Evolutionary conservation across 345 rosid species (phyloP).

Genomic region (Syzygium jambos): DNA sequence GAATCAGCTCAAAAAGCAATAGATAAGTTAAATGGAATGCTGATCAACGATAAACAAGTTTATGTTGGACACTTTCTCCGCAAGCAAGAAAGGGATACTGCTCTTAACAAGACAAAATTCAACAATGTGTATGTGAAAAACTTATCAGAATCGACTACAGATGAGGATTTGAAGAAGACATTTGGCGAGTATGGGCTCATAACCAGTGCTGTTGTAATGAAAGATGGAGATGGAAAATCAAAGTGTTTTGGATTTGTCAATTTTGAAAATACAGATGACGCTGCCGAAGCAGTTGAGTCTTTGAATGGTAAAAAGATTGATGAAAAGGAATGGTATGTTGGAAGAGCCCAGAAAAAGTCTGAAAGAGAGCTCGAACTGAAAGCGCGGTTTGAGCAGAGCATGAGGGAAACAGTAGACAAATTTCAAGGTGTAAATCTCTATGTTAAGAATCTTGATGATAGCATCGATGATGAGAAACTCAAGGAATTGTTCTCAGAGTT

Average conservation of each 20-base stretch:
- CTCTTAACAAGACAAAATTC: conserved; percentile 41
- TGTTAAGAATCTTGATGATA: conserved; percentile 80
- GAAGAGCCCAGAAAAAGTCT: conserved; percentile 83
- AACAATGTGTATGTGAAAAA: conserved; percentile 83
- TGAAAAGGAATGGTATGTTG: conserved; percentile 93
- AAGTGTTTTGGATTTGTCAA: conserved; percentile 92
- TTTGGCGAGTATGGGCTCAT: conserved; percentile 78
- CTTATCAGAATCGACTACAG: conserved; percentile 51
- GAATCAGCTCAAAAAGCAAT: conserved; percentile 80
- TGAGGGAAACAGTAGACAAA: conserved; percentile 79
- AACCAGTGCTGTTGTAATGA: conserved; percentile 76
- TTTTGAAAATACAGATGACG: conserved; percentile 67
- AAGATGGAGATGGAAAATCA: conserved; percentile 89
- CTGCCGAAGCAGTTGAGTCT: conserved; percentile 77
- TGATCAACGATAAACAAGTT: conserved; percentile 88
- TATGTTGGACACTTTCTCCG: conserved; percentile 88
- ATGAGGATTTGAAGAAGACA: conserved; percentile 55
- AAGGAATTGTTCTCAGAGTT: conserved; percentile 68
- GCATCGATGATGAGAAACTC: conserved; percentile 72
- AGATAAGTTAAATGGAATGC: conserved; percentile 84
- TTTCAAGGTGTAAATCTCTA: conserved; percentile 83
- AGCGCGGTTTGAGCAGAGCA: conserved; percentile 59
- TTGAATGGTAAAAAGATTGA: conserved; percentile 75
- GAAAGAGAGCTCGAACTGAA: conserved; percentile 79
- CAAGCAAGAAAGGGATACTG: conserved; percentile 69